Percentiles rank a stretch among this genome's conserved stretches.
Conservation (phyloP, 2,329 filamentous ascomycete species). For the Monosporascus sp. region DNA sequence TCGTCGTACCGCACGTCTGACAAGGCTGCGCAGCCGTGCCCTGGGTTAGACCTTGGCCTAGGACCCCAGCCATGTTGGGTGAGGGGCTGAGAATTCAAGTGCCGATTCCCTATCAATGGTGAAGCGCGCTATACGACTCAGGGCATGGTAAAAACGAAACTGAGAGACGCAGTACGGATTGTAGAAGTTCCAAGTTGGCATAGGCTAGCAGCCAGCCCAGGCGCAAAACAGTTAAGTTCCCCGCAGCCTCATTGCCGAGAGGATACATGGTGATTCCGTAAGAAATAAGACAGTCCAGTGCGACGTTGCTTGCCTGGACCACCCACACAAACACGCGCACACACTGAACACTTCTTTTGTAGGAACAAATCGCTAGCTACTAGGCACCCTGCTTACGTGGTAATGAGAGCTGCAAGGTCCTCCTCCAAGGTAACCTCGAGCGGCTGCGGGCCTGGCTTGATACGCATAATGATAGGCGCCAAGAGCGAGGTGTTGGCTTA, state of each 20-base stretch:
- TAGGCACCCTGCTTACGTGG: neutral
- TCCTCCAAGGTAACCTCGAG: neutral
- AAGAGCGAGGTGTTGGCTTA: neutral
- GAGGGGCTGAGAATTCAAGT: neutral
- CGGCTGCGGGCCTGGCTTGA: neutral
- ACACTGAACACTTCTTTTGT: neutral
- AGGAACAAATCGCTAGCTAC: neutral
- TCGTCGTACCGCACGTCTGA: constrained; percentile 23
- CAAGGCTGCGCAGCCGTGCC: constrained; percentile 16
- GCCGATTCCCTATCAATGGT: neutral
- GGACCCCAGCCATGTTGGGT: neutral
- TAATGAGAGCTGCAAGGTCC: neutral
- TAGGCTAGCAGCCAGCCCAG: neutral
- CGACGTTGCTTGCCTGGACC: neutral
- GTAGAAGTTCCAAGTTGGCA: neutral
- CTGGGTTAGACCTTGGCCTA: neutral
- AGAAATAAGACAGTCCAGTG: neutral
- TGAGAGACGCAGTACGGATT: neutral
- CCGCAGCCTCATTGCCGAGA: neutral
- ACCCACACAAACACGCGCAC: neutral
- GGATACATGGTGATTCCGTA: neutral
- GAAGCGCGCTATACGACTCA: neutral
- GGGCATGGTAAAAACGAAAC: neutral
- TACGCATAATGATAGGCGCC: neutral
- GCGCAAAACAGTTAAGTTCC: neutral